Conservation (phyloP, 2,329 filamentous ascomycete species). For the Pseudocercospora musae region DNA sequence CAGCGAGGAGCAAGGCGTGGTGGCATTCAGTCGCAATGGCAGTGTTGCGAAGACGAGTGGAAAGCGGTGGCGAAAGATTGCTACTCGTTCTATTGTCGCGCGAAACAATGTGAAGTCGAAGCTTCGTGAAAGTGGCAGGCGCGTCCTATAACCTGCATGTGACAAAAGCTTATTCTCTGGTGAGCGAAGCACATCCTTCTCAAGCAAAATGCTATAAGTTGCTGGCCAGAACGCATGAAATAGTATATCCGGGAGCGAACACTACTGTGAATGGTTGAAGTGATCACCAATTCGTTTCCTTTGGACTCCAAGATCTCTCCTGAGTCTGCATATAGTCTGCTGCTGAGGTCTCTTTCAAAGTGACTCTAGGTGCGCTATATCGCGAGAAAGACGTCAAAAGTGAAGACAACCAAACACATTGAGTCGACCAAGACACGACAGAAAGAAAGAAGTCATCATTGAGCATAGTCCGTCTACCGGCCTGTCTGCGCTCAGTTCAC, state of each 20-base stretch:
- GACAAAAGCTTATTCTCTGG: not conserved
- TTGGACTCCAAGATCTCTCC: not conserved
- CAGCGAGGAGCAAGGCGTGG: not conserved
- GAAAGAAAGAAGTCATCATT: not conserved
- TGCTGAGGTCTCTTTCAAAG: not conserved
- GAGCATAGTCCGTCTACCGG: not conserved
- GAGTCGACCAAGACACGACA: not conserved
- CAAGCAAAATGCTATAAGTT: too few relatives aligned
- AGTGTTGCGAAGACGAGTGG: not conserved
- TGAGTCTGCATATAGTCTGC: not conserved
- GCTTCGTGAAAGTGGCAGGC: not conserved
- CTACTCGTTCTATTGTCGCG: not conserved
- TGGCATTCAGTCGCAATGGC: not conserved
- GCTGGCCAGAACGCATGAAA: not conserved
- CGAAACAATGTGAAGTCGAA: not conserved
- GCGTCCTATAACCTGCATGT: not conserved
- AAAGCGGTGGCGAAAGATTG: not conserved
- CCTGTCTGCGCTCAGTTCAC: too few relatives aligned
- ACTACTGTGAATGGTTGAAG: not conserved
- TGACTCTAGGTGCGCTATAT: not conserved
- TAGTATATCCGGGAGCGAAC: not conserved
- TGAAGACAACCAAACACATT: not conserved
- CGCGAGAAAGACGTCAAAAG: not conserved
- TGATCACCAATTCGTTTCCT: not conserved
- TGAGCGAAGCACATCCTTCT: not conserved